Percentiles rank a stretch among this genome's conserved stretches.
Evolutionary conservation across 2,329 filamentous ascomycete species (phyloP).

Genomic region (Calcarisporium arbuscula): DNA sequence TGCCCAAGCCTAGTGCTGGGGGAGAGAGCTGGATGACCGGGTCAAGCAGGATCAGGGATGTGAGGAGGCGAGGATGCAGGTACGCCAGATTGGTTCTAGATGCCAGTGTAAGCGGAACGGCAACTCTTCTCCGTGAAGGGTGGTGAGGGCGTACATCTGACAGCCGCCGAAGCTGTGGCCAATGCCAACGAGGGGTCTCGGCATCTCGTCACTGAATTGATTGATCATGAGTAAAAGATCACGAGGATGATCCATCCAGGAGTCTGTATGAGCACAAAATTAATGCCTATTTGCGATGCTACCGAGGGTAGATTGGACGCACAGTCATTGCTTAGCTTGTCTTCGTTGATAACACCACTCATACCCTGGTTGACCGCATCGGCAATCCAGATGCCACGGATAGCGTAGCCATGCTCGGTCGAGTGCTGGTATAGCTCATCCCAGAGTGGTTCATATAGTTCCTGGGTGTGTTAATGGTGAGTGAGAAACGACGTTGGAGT

Average conservation of each 20-base stretch:
- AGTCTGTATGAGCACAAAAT: slow-evolving; percentile 51
- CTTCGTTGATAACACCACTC: slow-evolving; percentile 67
- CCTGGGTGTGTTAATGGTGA: slow-evolving; percentile 49
- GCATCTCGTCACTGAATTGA: slow-evolving; percentile 55
- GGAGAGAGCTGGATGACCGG: slow-evolving; percentile 58
- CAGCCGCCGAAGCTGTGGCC: slow-evolving; percentile 77
- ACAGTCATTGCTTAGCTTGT: slow-evolving; percentile 70
- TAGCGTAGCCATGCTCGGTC: slow-evolving; percentile 48
- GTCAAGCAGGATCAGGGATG: slow-evolving; percentile 65
- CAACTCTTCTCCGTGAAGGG: too few relatives aligned
- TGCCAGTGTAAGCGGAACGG: too few relatives aligned
- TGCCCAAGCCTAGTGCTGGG: too few relatives aligned
- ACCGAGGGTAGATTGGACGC: too few relatives aligned
- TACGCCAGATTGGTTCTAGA: slow-evolving; percentile 56
- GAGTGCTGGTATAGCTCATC: slow-evolving; percentile 51
- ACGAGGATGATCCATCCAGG: slow-evolving; percentile 72
- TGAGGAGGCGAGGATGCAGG: slow-evolving; percentile 69
- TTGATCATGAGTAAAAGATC: slow-evolving; percentile 78
- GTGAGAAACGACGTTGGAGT: too few relatives aligned
- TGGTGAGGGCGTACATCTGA: slow-evolving; percentile 39
- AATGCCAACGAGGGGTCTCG: slow-evolving; percentile 68
- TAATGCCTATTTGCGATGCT: too few relatives aligned
- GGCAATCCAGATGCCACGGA: slow-evolving; percentile 76
- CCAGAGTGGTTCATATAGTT: slow-evolving; percentile 82
- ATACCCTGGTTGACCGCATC: slow-evolving; percentile 72